phyloP scores from a whole-genome alignment of 2,329 filamentous ascomycete genomes.

The Chrysoporthe austroafricana region DNA sequence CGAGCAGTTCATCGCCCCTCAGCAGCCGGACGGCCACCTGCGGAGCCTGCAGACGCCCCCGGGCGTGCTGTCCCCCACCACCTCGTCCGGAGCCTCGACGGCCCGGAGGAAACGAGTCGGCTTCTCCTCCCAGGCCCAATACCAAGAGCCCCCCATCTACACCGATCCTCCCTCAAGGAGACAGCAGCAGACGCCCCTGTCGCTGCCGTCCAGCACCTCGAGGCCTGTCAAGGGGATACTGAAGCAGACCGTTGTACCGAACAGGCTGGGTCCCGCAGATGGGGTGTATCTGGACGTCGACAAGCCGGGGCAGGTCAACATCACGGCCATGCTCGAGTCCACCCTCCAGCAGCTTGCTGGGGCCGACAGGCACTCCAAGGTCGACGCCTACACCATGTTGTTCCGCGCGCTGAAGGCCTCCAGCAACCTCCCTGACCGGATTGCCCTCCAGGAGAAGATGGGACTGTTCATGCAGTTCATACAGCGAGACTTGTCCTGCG shows the following conservation, averaged over 20 bases:
- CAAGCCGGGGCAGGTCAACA: constrained; percentile 50
- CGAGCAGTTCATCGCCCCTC: constrained; percentile 42
- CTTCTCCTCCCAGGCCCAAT: constrained; percentile 61
- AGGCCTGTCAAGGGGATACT: constrained; percentile 72
- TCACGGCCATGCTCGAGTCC: constrained; percentile 83
- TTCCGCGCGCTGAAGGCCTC: constrained; percentile 78
- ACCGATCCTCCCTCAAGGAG: constrained; percentile 41
- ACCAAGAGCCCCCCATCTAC: constrained; percentile 57
- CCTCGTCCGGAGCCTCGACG: constrained; percentile 47
- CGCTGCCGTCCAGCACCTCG: constrained; percentile 42
- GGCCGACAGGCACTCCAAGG: constrained; percentile 69
- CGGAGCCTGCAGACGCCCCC: constrained; percentile 57
- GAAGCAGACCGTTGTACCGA: constrained; percentile 65
- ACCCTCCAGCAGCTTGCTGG: constrained; percentile 80
- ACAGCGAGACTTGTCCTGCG: constrained; percentile 74
- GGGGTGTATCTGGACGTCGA: constrained; percentile 47
- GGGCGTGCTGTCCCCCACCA: constrained; percentile 47
- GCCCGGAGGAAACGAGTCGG: constrained; percentile 59
- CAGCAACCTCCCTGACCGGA: constrained; percentile 76
- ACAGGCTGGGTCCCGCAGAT: constrained; percentile 48
- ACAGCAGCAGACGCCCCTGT: constrained; percentile 47
- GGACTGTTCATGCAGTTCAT: constrained; percentile 79
- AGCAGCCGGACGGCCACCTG: constrained; percentile 42
- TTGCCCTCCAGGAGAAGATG: constrained; percentile 76
- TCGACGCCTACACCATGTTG: constrained; percentile 87